Percentiles rank a stretch among this genome's conserved stretches.
These are phyloP conservation scores for Schoenoplectus tabernaemontani DNA, from an alignment of 202 grass and related monocot genomes.

Conservation along the genomic window DNA sequence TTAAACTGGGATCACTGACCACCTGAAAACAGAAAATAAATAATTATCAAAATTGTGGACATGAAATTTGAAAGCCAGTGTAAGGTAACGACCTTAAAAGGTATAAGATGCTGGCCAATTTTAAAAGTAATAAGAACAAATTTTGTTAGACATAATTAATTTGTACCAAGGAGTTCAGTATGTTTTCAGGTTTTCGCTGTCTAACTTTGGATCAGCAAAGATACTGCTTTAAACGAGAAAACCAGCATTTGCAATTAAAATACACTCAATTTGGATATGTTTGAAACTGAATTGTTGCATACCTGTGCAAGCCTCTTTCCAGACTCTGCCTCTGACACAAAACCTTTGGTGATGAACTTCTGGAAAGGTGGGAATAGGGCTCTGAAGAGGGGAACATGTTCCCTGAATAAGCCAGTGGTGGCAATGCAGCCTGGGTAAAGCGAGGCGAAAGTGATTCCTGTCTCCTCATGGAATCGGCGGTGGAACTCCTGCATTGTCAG, in stretches of 20 bases:
- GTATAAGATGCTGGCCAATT: not conserved
- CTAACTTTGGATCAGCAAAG: no score
- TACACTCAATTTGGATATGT: no score
- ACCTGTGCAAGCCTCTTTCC: conserved; percentile 79
- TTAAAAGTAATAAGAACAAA: no score
- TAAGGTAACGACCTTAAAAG: not conserved
- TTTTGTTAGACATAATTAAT: no score
- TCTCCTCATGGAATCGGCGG: conserved; percentile 71
- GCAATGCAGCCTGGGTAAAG: conserved; percentile 88
- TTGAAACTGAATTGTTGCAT: not conserved
- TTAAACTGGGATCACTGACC: conserved; percentile 70
- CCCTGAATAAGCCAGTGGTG: conserved; percentile 72
- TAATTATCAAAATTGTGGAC: not conserved
- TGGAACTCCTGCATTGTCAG: conserved; percentile 97
- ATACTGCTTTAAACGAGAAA: no score
- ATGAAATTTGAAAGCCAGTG: no score
- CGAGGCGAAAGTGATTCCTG: conserved; percentile 75
- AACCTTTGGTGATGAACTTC: conserved; percentile 74
- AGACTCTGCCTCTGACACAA: conserved; percentile 75
- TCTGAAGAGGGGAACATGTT: conserved; percentile 73
- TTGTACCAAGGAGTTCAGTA: no score
- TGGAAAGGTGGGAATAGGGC: conserved; percentile 80
- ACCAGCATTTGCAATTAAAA: no score
- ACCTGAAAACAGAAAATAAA: conserved; percentile 30
- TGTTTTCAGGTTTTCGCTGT: no score